Percentiles rank a stretch among this genome's conserved stretches.
Conservation (phyloP, 768 basidiomycete species). For the Amanita polypyramis region DNA sequence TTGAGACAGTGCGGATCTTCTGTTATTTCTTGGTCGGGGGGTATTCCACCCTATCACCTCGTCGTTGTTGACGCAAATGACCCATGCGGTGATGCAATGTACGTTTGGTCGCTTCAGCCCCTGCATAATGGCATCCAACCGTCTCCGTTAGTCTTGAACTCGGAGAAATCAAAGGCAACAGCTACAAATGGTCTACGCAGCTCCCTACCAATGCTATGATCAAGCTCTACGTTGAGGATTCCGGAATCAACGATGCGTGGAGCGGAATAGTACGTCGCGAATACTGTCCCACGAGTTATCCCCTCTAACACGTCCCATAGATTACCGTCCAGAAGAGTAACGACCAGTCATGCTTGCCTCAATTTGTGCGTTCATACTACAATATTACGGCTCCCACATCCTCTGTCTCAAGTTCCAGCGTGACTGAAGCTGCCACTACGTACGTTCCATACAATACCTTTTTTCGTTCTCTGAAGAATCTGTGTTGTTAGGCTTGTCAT, state of each 20-base stretch:
- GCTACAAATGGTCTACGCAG: constrained; percentile 32
- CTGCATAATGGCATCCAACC: not conserved
- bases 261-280: constrained; percentile 37
- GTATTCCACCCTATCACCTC: constrained; percentile 45
- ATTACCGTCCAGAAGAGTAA: constrained; percentile 27
- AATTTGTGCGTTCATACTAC: not conserved
- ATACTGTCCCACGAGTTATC: constrained; percentile 2
- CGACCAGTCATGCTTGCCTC: constrained; percentile 27
- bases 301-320: constrained; percentile 16
- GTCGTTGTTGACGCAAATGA: constrained; percentile 40
- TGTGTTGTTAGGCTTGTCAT: constrained; percentile 2
- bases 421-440: constrained; percentile 7
- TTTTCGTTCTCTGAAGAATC: constrained; percentile 6
- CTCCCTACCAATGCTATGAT: constrained; percentile 39
- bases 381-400: constrained; percentile 11
- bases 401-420: too few relatives aligned
- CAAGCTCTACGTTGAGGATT: constrained; percentile 44
- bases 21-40: constrained; percentile 40
- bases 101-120: constrained; percentile 15
- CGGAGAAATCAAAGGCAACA: constrained; percentile 38
- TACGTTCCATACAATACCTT: not conserved
- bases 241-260: constrained; percentile 54
- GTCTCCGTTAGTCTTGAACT: constrained; percentile 40
- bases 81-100: constrained; percentile 55
- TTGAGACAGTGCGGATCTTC: constrained; percentile 39